Evolutionary conservation across 2,329 filamentous ascomycete genomes (phyloP).

Genomic region (Colletotrichum cordylinicola): DNA sequence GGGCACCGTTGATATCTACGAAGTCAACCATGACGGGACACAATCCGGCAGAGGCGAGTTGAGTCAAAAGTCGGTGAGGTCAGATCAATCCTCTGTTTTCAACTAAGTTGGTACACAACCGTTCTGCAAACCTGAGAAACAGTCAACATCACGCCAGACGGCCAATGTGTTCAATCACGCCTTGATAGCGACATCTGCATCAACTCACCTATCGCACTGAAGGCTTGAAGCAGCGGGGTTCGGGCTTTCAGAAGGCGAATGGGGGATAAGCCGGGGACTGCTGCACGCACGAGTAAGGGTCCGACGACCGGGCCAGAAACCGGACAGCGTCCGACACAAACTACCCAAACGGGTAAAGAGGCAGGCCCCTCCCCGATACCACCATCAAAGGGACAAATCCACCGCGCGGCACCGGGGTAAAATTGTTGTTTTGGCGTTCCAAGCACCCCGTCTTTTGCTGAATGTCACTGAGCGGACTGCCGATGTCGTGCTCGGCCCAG

Average conservation of each 20-base stretch:
- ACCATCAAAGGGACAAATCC: background rate
- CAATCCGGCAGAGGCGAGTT: fast-evolving
- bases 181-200: fast-evolving
- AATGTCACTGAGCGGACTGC: background rate
- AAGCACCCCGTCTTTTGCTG: background rate
- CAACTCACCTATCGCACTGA: background rate
- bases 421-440: background rate
- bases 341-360: constrained; percentile 1
- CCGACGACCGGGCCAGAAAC: background rate
- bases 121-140: background rate
- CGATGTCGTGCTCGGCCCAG: constrained; percentile 20
- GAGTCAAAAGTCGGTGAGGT: background rate
- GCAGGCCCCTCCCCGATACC: constrained; percentile 10
- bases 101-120: fast-evolving
- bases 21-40: constrained; percentile 23
- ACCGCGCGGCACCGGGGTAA: background rate
- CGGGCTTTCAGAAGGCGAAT: background rate
- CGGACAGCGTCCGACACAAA: constrained; percentile 1
- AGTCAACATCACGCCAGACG: background rate
- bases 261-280: background rate
- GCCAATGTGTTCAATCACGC: background rate
- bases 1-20: constrained; percentile 37
- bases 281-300: background rate
- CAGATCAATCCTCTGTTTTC: background rate
- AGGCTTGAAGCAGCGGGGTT: constrained; percentile 2